Evolutionary conservation across 2,329 filamentous ascomycete species (phyloP), one percentile per base, ranked within the genome.

Genomic region (Botrytis fabae): DNA sequence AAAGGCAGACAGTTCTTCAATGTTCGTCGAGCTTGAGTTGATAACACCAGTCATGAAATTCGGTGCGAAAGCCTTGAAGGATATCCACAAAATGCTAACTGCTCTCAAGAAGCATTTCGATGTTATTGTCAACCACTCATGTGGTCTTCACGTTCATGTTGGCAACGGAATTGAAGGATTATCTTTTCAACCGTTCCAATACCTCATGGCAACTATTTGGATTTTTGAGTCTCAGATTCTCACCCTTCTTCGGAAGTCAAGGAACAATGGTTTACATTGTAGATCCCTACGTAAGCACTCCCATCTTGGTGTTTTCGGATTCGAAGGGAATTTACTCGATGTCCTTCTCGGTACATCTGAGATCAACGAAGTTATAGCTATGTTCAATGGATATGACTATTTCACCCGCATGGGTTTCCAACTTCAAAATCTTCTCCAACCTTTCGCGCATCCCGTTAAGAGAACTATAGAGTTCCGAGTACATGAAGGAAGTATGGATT

Each of bases 91-190:
- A 10, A 32, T 71, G 20, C 38, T 71, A 14, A n/a, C 35, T n/a
- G 46, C 59, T 25, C 22, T 71, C 20, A 32, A 66, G 14, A 35
- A 28, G 32, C 25, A 57, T 28, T 68, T 65, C n/a, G 28, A 57
- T 25, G 38, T 57, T 35, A 9, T 51, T 5, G 40, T 60, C 25
- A 80, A 80, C 68, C 25, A 73, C 1, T 72, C 73, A 2, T 78
- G 75, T 51, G 78, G 78, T 0, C 32, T 80, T 2, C 80, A 81
- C 62, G 78, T 81, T 28, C 81, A 82, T 65, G 72, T 82, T 46
- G 81, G 81, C 25, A 77, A 80, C n/a, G 76, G 75, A 10, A 60
- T 32, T 8, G 14, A 73, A 18, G 74, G 76, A 0, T 78, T 81
- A 20, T 57, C 73, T 3, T 59, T 78, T 22, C 22, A 59, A 8